phyloP scores from a whole-genome alignment of 257 asterid species.

The Henckelia pumila region DNA sequence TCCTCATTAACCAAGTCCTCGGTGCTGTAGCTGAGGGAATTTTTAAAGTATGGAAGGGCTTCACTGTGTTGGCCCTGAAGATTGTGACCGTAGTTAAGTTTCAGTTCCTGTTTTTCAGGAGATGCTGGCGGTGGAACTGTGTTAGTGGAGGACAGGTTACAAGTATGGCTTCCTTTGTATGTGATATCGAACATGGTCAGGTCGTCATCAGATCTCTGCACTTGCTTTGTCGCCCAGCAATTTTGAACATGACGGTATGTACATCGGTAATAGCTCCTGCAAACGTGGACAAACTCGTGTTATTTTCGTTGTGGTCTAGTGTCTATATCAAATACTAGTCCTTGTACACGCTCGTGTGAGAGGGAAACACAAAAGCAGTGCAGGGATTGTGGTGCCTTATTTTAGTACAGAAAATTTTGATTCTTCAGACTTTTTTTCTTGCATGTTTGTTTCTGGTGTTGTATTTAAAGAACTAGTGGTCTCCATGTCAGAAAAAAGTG shows the following conservation, averaged over 20 bases:
- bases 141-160: slow-evolving; percentile 35
- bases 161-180: slow-evolving; percentile 70
- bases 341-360: background rate
- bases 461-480: slow-evolving; percentile 15
- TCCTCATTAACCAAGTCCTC: slow-evolving; percentile 40
- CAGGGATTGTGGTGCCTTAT: background rate
- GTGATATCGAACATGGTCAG: slow-evolving; percentile 70
- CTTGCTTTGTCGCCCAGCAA: slow-evolving; percentile 95
- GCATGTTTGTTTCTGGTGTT: background rate
- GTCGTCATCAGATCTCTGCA: slow-evolving; percentile 88
- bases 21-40: slow-evolving; percentile 58
- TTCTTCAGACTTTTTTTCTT: background rate
- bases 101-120: slow-evolving; percentile 42
- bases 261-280: slow-evolving; percentile 95
- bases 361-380: background rate
- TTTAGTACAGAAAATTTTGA: background rate
- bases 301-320: background rate
- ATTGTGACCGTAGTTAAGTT: slow-evolving; percentile 22
- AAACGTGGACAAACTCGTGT: slow-evolving; percentile 21
- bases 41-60: slow-evolving; percentile 39
- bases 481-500: slow-evolving; percentile 11
- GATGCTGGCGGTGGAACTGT: slow-evolving; percentile 41
- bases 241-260: slow-evolving; percentile 54
- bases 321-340: background rate
- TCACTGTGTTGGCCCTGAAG: slow-evolving; percentile 39